Evolutionary conservation across 495 filamentous ascomycete genomes (phyloP).

Genomic region (Aspergillus indologenus): DNA sequence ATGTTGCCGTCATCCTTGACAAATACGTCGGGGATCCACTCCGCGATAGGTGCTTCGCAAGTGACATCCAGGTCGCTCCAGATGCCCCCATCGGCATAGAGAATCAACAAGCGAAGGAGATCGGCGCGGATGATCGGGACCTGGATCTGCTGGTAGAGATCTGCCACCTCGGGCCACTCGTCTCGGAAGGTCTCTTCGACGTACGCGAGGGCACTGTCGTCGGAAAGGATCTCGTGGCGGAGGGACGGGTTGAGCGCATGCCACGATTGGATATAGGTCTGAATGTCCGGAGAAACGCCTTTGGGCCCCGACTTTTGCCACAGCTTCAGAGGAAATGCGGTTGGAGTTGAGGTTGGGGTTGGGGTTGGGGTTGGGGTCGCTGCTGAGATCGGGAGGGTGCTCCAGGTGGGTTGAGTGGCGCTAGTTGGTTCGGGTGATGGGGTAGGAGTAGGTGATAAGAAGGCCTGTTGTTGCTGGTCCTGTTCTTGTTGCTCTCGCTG

Average conservation of each 20-base stretch:
- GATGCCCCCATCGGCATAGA: conserved; percentile 41
- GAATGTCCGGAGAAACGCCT: conserved; percentile 13
- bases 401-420: not conserved
- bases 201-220: conserved; percentile 30
- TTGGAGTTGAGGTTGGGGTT: conserved; percentile 5
- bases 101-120: conserved; percentile 39
- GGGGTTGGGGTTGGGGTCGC: conserved; percentile 3
- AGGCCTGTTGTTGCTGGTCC: not conserved
- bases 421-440: not conserved
- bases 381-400: not conserved
- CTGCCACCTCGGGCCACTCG: conserved; percentile 23
- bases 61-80: conserved; percentile 45
- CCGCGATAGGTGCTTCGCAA: conserved; percentile 30
- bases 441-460: not conserved
- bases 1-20: not conserved
- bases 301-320: conserved; percentile 33
- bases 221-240: conserved; percentile 37
- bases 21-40: conserved; percentile 37
- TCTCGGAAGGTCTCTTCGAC: conserved; percentile 27
- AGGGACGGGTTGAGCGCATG: conserved; percentile 27
- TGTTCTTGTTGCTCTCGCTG: conserved; percentile 3
- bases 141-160: conserved; percentile 26
- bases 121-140: conserved; percentile 40
- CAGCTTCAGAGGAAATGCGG: conserved; percentile 22
- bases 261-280: conserved; percentile 24